Percentiles rank a stretch among this genome's conserved stretches.
phyloP scores from a whole-genome alignment of 1,284 basidiomycete species.

The Ustilago curta region DNA sequence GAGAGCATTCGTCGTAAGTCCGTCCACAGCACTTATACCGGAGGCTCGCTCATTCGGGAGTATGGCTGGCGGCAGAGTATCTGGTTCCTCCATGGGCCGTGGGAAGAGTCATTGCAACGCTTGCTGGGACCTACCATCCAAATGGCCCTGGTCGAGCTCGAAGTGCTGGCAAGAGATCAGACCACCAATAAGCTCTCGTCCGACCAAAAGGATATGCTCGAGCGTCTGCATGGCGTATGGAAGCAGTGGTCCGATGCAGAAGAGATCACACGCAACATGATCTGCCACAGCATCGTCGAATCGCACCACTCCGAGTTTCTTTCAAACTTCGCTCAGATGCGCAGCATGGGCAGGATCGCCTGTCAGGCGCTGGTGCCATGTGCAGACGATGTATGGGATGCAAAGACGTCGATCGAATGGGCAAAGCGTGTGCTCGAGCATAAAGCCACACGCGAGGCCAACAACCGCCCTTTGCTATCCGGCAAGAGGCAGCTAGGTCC shows the following conservation, averaged over 20 bases:
- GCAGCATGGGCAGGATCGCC: conserved; percentile 28
- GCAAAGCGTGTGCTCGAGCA: conserved; percentile 40
- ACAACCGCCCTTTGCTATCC: conserved; percentile 14
- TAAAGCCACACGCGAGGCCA: conserved; percentile 33
- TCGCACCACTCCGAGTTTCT: conserved; percentile 49
- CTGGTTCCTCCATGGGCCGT: conserved; percentile 42
- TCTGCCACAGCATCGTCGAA: conserved; percentile 43
- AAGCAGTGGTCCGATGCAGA: conserved; percentile 52
- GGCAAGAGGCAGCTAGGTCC: conserved; percentile 44
- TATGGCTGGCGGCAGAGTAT: conserved; percentile 36
- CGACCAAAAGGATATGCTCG: conserved; percentile 33
- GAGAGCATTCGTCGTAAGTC: conserved; percentile 40
- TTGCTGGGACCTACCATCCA: conserved; percentile 35
- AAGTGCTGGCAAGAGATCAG: conserved; percentile 36
- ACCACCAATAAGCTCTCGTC: conserved; percentile 31
- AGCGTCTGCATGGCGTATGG: conserved; percentile 38
- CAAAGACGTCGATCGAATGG: conserved; percentile 46
- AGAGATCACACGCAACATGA: conserved; percentile 46
- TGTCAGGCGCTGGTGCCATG: conserved; percentile 45
- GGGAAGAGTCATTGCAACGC: conserved; percentile 47
- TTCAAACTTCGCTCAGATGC: conserved; percentile 31
- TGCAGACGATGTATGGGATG: conserved; percentile 47
- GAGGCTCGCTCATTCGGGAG: conserved; percentile 38
- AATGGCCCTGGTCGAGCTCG: conserved; percentile 47
- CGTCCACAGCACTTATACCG: conserved; percentile 44